Base-by-base conservation (phyloP, 352 stramenopile genomes). In the Phytophthora brassicae region DNA sequence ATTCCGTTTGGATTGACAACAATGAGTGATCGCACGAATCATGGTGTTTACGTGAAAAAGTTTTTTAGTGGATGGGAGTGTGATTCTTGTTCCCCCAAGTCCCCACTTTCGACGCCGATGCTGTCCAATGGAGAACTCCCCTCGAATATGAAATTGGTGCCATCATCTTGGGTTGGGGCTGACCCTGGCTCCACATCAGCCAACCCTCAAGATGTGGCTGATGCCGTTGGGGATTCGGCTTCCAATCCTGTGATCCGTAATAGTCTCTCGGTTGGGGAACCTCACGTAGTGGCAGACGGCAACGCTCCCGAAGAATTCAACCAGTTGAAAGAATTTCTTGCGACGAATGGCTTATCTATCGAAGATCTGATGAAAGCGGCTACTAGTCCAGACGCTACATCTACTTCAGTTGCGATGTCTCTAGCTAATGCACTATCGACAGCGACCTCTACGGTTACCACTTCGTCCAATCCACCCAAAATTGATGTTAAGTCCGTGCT, bases 1-100 rank as follows among this genome's bases (percentile, higher is more conserved):
- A 91, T 94, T 26, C 85, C 83, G 6, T 94, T 94, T 43, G 84
- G 85, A 1, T 60, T 94, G 36, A 92, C 81, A n/a, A 94, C 84
- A 2, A 70, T 91, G 46, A 92, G 79, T 53, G 85, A 94, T 52
- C 75, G 85, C 19, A 90, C 84, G 11, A 92, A 94, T 43, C 85
- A 92, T 50, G 65, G 61, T 7, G 74, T 87, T 4, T 94, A 94
- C 33, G 68, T 92, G 7, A 91, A 89, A 49, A 94, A 94, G 63
- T 92, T 90, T 65, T 92, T 94, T 28, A 88, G 72, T 20, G 71
- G 62, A 0, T 94, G 85, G 85, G 75, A 88, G 46, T 94, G 85
- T 44, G 71, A 90, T 49, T 55, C 56, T 1, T 94, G 85, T 20
- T 47, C 67, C 12, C 53, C 75, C 11, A 61, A 72, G 17, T 47